Base-by-base conservation (phyloP, 768 basidiomycete genomes). In the Tylopilus subfusipes region DNA sequence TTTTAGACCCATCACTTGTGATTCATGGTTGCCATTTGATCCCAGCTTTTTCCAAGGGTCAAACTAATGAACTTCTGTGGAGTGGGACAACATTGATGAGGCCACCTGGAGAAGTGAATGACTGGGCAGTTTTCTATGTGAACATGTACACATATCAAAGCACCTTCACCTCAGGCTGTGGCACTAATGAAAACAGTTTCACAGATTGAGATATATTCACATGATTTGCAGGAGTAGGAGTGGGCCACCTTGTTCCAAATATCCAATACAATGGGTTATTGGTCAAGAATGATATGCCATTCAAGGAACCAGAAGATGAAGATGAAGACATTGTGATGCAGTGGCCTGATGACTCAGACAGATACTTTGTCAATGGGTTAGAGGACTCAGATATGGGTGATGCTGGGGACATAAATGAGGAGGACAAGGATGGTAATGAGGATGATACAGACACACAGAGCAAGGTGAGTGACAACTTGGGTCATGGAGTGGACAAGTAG, bases 71-170 rank as follows among this genome's bases (percentile, higher is more conserved):
- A 10, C 6, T 53, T 4, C 39, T 40, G 22, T 10, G 5, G 4
- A 4, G 19, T 5, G 52, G 43, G 1, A 5, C 34, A 2, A 38
- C 27, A 2, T 8, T 52, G 6, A 43, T 25, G 2, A 18, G 44
- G 14, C 36, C 21, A 5, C 29, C 43, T 5, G 44, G 52, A 0
- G 52, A 52, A 3, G 12, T 19, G 18, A 43, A 52, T n/a, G 36
- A 52, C 8, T 52, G 52, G 52, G 36, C 42, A 4, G 45, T n/a
- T 11, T 57, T 48, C 36, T 57, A 57, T 39, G 27, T 53, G 8
- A 55, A 58, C 6, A 58, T 58, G 56, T 54, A 12, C 25, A 4
- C 25, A 27, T 27, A 27, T 27, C 25, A 49, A 21, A 38, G 14
- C 24, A 42, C 42, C 42, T 42, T 25, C 14, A 25, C 14, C 13